Conservation (phyloP, 73 alveolate genomes). For the Effrenium voratum region DNA sequence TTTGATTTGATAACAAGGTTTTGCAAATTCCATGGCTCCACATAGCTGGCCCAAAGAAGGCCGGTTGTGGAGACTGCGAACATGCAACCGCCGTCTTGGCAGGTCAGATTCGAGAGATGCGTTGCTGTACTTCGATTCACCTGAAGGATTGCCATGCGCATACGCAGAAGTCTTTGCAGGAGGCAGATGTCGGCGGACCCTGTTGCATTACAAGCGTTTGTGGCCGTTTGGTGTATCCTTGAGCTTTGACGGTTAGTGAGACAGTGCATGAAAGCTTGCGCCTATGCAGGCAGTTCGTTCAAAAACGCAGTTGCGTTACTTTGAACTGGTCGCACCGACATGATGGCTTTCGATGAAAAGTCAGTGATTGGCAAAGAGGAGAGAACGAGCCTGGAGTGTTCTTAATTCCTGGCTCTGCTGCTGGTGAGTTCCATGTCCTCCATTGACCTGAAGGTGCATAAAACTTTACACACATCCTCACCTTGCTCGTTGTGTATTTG, state of each 20-base stretch:
- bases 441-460: no score
- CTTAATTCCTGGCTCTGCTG: no score
- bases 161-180: not conserved
- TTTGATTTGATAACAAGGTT: no score
- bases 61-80: not conserved
- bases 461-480: no score
- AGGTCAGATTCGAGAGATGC: not conserved
- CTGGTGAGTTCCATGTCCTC: no score
- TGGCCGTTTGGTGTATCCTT: not conserved
- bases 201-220: constrained; percentile 30
- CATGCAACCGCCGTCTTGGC: not conserved
- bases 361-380: no score
- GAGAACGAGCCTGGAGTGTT: no score
- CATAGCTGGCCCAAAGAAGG: not conserved
- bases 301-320: constrained; percentile 62
- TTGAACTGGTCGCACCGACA: constrained; percentile 19
- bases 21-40: not conserved
- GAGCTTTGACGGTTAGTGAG: not conserved
- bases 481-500: no score
- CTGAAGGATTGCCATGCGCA: not conserved
- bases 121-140: not conserved
- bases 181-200: constrained; percentile 73
- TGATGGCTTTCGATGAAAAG: no score
- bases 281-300: constrained; percentile 47
- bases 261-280: not conserved